Percentiles rank a stretch among this genome's conserved stretches.
Conservation (phyloP, 768 basidiomycete species). For the Pleurotus eryngii region DNA sequence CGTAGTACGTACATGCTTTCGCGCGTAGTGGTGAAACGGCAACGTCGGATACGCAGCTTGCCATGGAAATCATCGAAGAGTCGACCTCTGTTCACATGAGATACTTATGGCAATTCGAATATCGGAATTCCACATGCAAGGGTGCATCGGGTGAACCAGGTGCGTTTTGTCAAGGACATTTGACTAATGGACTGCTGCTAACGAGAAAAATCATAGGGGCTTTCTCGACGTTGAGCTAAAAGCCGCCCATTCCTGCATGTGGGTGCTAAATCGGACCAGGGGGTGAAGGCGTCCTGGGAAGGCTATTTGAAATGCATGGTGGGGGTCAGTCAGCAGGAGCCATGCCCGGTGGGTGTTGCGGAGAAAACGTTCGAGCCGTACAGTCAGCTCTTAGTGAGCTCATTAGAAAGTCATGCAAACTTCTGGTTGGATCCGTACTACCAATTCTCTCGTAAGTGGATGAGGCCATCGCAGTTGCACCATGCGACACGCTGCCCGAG, state of each 20-base stretch:
- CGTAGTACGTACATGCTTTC: background rate
- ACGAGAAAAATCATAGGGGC: background rate
- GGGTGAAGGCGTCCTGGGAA: background rate
- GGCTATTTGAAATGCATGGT: background rate
- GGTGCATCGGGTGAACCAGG: too few relatives aligned
- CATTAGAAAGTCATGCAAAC: background rate
- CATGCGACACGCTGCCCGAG: too few relatives aligned
- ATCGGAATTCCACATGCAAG: too few relatives aligned
- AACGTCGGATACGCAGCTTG: background rate
- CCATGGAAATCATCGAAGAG: slow-evolving; percentile 4
- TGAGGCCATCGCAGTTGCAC: background rate
- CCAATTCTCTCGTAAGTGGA: too few relatives aligned
- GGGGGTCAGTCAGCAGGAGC: background rate
- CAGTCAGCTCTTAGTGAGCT: background rate
- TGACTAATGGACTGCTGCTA: too few relatives aligned
- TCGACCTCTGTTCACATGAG: background rate
- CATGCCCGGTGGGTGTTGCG: background rate
- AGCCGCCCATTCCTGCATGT: background rate
- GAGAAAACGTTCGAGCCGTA: slow-evolving; percentile 4
- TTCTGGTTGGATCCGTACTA: background rate
- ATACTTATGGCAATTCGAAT: too few relatives aligned
- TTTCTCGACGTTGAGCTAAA: background rate
- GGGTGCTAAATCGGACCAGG: background rate
- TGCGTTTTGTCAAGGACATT: too few relatives aligned
- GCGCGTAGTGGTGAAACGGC: background rate